phyloP scores from a whole-genome alignment of 73 alveolate genomes.

The Tetrahymena borealis region DNA sequence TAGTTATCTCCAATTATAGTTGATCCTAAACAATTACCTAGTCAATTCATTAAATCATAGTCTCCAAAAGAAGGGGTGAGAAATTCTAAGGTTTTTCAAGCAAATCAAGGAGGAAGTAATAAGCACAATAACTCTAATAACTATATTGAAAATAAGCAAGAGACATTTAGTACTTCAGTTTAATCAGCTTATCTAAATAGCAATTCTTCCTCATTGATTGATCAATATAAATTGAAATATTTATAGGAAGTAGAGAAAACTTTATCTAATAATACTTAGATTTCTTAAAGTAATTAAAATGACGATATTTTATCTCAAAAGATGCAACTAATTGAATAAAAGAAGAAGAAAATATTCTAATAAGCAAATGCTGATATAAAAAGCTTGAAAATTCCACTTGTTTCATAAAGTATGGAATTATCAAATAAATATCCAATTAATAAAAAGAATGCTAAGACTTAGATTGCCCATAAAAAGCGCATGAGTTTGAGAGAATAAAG shows the following conservation, averaged over 20 bases:
- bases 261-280: neutral
- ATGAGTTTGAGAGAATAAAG: neutral
- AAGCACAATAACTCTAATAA: neutral
- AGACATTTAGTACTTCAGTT: neutral
- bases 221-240: neutral
- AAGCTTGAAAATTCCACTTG: neutral
- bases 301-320: neutral
- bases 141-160: neutral
- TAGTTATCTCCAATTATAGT: too few relatives aligned
- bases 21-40: too few relatives aligned
- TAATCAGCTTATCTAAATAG: neutral
- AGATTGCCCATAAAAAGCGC: neutral
- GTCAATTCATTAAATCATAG: too few relatives aligned
- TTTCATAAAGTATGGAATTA: neutral
- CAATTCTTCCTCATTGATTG: neutral
- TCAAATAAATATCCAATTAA: neutral
- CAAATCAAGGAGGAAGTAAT: neutral
- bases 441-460: neutral
- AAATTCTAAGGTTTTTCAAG: neutral
- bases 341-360: neutral
- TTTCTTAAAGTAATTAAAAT: neutral
- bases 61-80: too few relatives aligned
- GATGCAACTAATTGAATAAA: neutral
- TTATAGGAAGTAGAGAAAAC: neutral
- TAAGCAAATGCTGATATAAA: neutral